Evolutionary conservation across 78 protist genomes (phyloP), one percentile per base, ranked within the genome.

Genomic region (Andalucia godoyi): DNA sequence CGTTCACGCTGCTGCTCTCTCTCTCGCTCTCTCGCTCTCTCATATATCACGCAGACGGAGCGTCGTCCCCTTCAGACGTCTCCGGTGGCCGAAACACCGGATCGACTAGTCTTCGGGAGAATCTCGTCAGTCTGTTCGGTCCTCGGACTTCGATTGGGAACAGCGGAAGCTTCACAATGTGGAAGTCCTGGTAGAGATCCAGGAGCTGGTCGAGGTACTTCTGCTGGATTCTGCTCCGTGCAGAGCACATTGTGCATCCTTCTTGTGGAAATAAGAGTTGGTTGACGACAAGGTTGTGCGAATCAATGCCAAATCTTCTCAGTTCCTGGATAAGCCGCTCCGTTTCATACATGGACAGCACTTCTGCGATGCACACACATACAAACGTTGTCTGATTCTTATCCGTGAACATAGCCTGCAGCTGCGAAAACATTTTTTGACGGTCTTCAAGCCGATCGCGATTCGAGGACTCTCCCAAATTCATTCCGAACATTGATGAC

Each of bases 351-450:
- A 97, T 73, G 25, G 97, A 86, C 13, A 95, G 90, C 61, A 93
- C 95, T 74, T 95, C 99, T 15, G 98, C 89, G 40, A 97, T 93
- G 71, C 96, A 90, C 15, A 97, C 99, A 60, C 95, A 86, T 25
- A 97, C 92, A 40, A 97, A 95, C 32, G 98, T 89, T 23, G 98
- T 93, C 5, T 8, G 23, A 42, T 40, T 25, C 13, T 62, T 3
- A 50, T 89, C 71, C 38, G 76, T 70, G 70, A 93, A 89, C 58
- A 83, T 88, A 41, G 10, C 33, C 45, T 74, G 77, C 42, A 92
- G n/a, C n/a, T n/a, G n/a, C n/a, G n/a, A 46, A 17, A 18, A 6
- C 50, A 4, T 7, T 45, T 18, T 45, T 57, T n/a, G n/a, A 38
- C 7, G 39, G 7, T 7, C 62, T 57, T 27, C 62, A 57, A 10